Evolutionary conservation across 495 filamentous ascomycete genomes (phyloP), one percentile per base, ranked within the genome.

Genomic region (Thermothielavioides terrestris): DNA sequence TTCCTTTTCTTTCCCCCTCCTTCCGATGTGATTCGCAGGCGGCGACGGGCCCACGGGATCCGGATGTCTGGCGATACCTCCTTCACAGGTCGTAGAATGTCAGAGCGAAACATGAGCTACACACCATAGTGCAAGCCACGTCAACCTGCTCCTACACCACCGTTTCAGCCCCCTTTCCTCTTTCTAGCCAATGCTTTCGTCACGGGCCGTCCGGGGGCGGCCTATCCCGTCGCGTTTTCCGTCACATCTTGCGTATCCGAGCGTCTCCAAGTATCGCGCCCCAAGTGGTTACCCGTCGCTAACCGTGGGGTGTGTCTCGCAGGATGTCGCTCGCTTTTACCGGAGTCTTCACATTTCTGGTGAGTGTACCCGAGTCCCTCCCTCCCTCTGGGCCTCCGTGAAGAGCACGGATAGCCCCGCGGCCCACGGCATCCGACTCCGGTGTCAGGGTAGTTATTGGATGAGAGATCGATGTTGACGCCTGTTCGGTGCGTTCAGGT

Each of bases 271-370:
- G 46, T n/a, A n/a, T n/a, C n/a, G n/a, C n/a, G n/a, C 44, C 34
- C 42, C 31, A 54, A 54, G 62, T 48, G 35, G 58, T 59, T 68
- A 59, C 66, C 64, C 55, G 59, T 50, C 44, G 58, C 63, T 70
- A 60, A 70, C 63, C 57, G 56, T 49, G 54, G 20, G 34, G 45
- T 40, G n/a, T n/a, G 32, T 49, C 50, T 50, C 56, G 40, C 63
- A 88, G 86, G n/a, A 87, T 79, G 28, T 73, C 89, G 40, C 68
- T 89, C 8, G 85, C 85, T 18, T 96, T 86, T 65, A 80, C 80
- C 12, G 90, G 89, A 12, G 77, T 95, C 56, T 97, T 96, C 66
- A 95, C 90, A 21, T 96, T 95, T 68, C 72, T 96, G 43, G 72
- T 76, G 58, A 61, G 72, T 72, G 32, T 42, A 31, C 51, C 49